Conservation (phyloP, 192 early-diverging fungal species). For the Gryganskiella cystojenkinii region DNA sequence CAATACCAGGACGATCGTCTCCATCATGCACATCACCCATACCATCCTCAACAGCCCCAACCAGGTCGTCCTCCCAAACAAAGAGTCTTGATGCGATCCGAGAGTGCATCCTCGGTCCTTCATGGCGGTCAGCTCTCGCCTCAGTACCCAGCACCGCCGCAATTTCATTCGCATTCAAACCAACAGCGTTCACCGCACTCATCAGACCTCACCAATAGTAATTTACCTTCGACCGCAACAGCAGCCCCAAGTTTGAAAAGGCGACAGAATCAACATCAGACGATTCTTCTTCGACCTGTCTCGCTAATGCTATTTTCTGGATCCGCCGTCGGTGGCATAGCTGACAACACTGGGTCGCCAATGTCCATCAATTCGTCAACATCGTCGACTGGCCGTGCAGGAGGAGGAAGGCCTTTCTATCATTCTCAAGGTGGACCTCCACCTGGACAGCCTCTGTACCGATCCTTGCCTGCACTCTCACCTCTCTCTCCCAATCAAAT, state of each 20-base stretch:
- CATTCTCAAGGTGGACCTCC: conserved; percentile 19
- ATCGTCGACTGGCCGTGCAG: neutral
- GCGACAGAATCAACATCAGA: conserved; percentile 29
- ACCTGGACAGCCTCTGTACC: conserved; percentile 41
- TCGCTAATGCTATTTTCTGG: conserved; percentile 6
- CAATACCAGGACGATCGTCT: neutral
- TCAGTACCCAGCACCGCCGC: conserved; percentile 1
- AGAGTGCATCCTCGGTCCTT: conserved; percentile 9
- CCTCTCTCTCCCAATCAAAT: conserved; percentile 11
- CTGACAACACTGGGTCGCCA: neutral
- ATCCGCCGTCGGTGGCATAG: too few species aligned
- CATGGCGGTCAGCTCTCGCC: neutral
- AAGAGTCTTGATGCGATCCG: conserved; percentile 26
- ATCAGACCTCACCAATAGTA: too few species aligned
- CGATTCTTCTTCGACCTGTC: conserved; percentile 27
- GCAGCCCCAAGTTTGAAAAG: conserved; percentile 7
- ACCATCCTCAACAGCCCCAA: conserved; percentile 20
- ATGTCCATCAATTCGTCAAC: neutral
- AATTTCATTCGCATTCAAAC: neutral
- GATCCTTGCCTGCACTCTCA: conserved; percentile 31
- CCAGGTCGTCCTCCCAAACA: conserved; percentile 30
- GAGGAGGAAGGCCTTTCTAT: neutral
- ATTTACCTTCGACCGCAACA: neutral
- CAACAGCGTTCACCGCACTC: neutral
- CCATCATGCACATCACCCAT: neutral